Evolutionary conservation across 768 basidiomycete species (phyloP), one percentile per base, ranked within the genome.

Genomic region (Punctularia strigosozonata): DNA sequence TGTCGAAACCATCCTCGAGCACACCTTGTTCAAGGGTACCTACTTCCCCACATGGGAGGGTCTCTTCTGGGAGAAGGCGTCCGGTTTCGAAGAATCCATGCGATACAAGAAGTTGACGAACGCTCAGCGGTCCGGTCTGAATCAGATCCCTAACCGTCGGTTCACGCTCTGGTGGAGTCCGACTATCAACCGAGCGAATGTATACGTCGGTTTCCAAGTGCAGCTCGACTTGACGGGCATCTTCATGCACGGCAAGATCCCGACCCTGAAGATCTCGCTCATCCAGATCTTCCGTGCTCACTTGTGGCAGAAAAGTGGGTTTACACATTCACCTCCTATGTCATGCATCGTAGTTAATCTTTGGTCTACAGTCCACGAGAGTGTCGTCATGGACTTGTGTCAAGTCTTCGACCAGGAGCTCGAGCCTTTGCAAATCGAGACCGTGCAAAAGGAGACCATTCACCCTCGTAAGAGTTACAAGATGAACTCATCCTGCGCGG

Each of bases 271-370:
- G 68, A 99, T 99, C 65, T 91, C 87, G 62, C 77, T 98, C 65
- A 99, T 99, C 50, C 95, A 98, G 55, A 95, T 99, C 52, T 98
- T 99, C 88, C 87, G 95, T 68, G 95, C 95, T 30, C 95, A 99
- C 61, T 75, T 99, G 65, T 98, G 95, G 95, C 95, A 99, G 65
- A 97, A 99, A 68, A 97, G 92, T 80, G 58, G 59, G 82, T 76
- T 36, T 53, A 40, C 31, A 50, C 36, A 49, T 51, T 52, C 53
- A 52, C 45, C 47, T 46, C 34, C 34, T 37, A 18, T 43, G 24
- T 1, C 40, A 32, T 20, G 43, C 42, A 6, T 41, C 20, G 15
- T 38, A 43, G n/a, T n/a, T n/a, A n/a, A 31, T 10, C 46, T 14
- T 37, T 33, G 25, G 20, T 44, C 30, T 44, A 5, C 39, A 86